phyloP scores from a whole-genome alignment of 1,284 basidiomycete genomes.

The Boletus sp. region DNA sequence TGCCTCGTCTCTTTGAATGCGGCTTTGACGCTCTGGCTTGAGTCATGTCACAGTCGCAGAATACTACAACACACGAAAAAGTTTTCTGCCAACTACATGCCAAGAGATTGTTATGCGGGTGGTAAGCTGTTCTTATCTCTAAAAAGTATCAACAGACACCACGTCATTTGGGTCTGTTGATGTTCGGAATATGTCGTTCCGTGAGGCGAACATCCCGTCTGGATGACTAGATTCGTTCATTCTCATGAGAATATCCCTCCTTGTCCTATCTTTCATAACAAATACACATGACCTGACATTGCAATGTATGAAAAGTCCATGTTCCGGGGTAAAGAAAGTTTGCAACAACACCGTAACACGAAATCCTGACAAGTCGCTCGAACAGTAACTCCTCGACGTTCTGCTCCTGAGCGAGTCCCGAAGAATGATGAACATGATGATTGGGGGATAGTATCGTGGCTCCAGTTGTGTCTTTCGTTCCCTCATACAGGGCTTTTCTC shows the following conservation, averaged over 20 bases:
- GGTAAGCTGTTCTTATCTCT: not conserved
- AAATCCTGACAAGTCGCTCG: not conserved
- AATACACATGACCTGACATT: constrained; percentile 2
- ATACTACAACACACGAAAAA: not conserved
- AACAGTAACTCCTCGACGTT: not conserved
- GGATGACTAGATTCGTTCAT: no score
- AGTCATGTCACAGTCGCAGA: not conserved
- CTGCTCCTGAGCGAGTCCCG: no score
- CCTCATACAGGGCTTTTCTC: constrained; percentile 19
- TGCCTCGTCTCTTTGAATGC: not conserved
- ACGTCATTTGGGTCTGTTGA: no score
- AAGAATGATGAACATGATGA: not conserved
- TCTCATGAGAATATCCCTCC: no score
- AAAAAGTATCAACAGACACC: not conserved
- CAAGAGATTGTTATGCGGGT: not conserved
- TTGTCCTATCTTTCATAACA: no score
- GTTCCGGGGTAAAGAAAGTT: constrained; percentile 9
- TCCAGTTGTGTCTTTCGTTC: not conserved
- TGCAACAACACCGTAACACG: no score
- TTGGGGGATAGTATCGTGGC: not conserved
- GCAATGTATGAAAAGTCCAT: not conserved
- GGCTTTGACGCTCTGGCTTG: not conserved
- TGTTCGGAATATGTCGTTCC: no score
- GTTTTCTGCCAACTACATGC: not conserved
- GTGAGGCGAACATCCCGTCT: no score